Conservation (phyloP, 768 basidiomycete genomes). For the Mrakia blollopis region DNA sequence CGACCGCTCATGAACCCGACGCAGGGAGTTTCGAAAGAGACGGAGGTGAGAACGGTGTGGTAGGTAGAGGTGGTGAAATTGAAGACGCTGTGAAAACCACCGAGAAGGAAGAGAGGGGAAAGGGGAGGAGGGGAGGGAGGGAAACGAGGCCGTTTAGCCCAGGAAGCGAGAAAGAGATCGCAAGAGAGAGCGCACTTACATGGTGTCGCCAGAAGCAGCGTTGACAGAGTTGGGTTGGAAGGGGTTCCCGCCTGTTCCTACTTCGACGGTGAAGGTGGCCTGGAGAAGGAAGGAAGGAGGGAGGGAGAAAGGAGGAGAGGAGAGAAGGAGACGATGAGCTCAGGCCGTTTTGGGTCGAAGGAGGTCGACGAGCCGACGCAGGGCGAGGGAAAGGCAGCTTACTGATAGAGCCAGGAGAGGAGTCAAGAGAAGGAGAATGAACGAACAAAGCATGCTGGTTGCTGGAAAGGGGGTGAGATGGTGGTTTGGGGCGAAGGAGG, state of each 20-base stretch:
- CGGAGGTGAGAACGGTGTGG: background rate
- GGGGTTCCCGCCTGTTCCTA: background rate
- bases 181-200: background rate
- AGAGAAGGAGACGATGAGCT: too few relatives aligned
- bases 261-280: background rate
- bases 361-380: too few relatives aligned
- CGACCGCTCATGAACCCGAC: background rate
- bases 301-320: background rate
- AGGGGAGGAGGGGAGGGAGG: background rate
- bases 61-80: background rate
- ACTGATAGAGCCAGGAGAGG: too few relatives aligned
- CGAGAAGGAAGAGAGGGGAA: background rate
- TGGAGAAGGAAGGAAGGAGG: background rate
- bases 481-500: too few relatives aligned
- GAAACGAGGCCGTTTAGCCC: background rate
- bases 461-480: too few relatives aligned
- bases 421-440: too few relatives aligned
- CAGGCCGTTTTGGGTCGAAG: too few relatives aligned
- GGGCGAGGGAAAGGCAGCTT: too few relatives aligned
- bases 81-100: too few relatives aligned
- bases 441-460: too few relatives aligned
- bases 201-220: background rate
- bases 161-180: background rate
- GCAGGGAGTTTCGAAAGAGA: background rate
- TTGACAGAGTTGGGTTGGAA: background rate